Conservation (phyloP, 2,329 filamentous ascomycete genomes). For the Fusarium burgessii region DNA sequence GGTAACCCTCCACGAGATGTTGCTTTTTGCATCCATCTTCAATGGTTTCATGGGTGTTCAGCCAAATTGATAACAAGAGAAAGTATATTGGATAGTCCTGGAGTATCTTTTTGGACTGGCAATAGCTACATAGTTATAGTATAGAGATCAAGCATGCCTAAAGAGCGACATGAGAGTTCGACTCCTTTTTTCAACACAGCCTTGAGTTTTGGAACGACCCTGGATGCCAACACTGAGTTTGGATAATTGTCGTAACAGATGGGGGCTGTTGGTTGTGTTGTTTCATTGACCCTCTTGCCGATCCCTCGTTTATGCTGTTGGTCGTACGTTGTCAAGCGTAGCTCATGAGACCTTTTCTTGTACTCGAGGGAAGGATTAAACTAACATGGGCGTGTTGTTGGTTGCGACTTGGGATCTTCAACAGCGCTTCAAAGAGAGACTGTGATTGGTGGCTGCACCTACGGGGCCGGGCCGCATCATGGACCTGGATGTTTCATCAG, state of each 20-base stretch:
- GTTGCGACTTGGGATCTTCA: background rate
- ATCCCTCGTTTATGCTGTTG: background rate
- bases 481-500: background rate
- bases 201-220: background rate
- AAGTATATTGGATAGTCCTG: background rate
- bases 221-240: background rate
- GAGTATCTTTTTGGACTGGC: background rate
- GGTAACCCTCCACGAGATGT: conserved; percentile 3
- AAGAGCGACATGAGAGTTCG: no score
- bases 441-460: background rate
- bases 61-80: background rate
- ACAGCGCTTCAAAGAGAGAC: background rate
- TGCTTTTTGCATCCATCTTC: background rate
- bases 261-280: background rate
- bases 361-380: background rate
- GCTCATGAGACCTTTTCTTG: background rate
- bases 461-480: background rate
- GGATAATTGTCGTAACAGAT: background rate
- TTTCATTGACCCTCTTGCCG: background rate
- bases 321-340: background rate
- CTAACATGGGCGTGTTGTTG: background rate
- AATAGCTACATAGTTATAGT: background rate
- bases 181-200: no score
- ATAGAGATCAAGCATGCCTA: no score
- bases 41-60: background rate